phyloP scores from a whole-genome alignment of 805 yeast genomes.

The Candida piceae region DNA sequence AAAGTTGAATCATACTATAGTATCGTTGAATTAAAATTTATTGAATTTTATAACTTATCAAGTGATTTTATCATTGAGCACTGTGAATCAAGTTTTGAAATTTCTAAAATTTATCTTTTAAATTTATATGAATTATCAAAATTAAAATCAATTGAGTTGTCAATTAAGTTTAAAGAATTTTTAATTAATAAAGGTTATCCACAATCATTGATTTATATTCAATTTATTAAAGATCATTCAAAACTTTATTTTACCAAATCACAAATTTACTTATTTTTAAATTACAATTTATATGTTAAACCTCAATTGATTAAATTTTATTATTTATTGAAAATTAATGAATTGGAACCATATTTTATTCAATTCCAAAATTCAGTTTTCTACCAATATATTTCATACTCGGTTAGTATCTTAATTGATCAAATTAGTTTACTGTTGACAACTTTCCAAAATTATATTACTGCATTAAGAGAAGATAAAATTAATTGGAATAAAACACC shows the following conservation, averaged over 20 bases:
- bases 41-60: not conserved
- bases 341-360: slow-evolving; percentile 18
- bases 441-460: slow-evolving; percentile 8
- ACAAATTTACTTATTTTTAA: slow-evolving; percentile 8
- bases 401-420: slow-evolving; percentile 2
- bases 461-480: slow-evolving; percentile 17
- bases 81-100: too few relatives aligned
- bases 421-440: slow-evolving; percentile 4
- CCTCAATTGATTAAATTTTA: slow-evolving; percentile 14
- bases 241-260: slow-evolving; percentile 6
- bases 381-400: slow-evolving; percentile 6
- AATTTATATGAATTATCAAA: slow-evolving; percentile 1
- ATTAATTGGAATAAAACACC: slow-evolving; percentile 21
- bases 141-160: slow-evolving; percentile 4
- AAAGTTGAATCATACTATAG: slow-evolving; percentile 17
- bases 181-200: slow-evolving; percentile 16
- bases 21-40: slow-evolving; percentile 3
- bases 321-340: slow-evolving; percentile 9
- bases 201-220: not conserved
- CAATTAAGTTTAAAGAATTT: too few relatives aligned
- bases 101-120: too few relatives aligned
- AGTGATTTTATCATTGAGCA: too few relatives aligned
- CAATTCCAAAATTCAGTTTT: slow-evolving; percentile 10
- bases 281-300: slow-evolving; percentile 20
- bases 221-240: slow-evolving; percentile 4